Percentiles rank a stretch among this genome's conserved stretches.
These are phyloP conservation scores for Citrus sp. DNA, from an alignment of 345 rosid genomes.

Conservation along the genomic window DNA sequence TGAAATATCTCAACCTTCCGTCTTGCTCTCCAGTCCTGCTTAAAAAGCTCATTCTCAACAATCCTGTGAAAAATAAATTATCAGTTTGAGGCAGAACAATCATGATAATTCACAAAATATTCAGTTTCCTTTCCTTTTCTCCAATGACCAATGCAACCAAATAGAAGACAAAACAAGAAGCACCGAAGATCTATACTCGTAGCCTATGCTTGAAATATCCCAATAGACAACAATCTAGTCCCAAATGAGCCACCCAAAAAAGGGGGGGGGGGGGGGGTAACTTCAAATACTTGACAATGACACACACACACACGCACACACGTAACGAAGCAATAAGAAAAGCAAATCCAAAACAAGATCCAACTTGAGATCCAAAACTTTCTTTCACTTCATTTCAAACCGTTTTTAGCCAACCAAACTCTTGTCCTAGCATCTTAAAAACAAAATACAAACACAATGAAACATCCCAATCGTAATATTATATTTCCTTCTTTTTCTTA, in stretches of 20 bases:
- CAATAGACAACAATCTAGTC: not conserved
- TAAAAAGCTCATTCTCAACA: conserved; percentile 76
- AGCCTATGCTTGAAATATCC: too few species aligned
- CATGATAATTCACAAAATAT: not conserved
- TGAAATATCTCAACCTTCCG: conserved; percentile 75
- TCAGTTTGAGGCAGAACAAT: not conserved
- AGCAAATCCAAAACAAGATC: not conserved
- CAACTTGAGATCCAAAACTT: not conserved
- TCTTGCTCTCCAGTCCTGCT: conserved; percentile 92
- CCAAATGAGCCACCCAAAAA: not conserved
- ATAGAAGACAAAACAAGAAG: not conserved
- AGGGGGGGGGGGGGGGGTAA: too few species aligned
- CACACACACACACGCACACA: too few species aligned
- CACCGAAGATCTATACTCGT: not conserved
- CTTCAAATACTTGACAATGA: not conserved
- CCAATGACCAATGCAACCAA: not conserved
- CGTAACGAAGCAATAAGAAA: not conserved
- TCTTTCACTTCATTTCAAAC: not conserved
- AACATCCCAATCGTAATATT: not conserved
- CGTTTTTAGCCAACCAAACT: not conserved
- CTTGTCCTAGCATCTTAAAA: not conserved
- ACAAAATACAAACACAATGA: not conserved
- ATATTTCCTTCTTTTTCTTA: not conserved
- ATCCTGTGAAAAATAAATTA: conserved; percentile 43
- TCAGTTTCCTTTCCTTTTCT: not conserved